Percentiles rank a stretch among this genome's conserved stretches.
These are phyloP conservation scores for Tagetes erecta DNA, from an alignment of 129 eudicot genomes.

Conservation along the genomic window DNA sequence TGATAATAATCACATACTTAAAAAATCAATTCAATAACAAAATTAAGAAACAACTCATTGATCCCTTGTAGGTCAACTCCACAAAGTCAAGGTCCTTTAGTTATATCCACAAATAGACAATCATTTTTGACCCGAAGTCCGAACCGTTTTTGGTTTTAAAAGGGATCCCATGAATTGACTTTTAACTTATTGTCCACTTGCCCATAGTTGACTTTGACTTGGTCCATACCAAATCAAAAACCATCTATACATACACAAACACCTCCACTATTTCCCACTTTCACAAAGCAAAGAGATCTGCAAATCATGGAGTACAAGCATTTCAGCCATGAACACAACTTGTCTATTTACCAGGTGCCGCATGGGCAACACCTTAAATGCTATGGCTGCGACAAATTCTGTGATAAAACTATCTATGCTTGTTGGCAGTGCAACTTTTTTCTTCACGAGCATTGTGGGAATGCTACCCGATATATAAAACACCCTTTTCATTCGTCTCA, in stretches of 20 bases:
- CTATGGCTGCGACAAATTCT: conserved; percentile 54
- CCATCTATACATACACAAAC: not conserved
- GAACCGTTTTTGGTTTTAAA: conserved; percentile 8
- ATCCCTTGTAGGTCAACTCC: conserved; percentile 18
- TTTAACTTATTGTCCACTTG: conserved; percentile 25
- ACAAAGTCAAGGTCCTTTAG: conserved; percentile 1
- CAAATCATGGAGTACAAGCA: conserved; percentile 67
- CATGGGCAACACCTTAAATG: conserved; percentile 48
- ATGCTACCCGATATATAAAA: conserved; percentile 51
- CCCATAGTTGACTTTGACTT: conserved; percentile 34
- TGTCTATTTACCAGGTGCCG: conserved; percentile 51
- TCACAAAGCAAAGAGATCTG: conserved; percentile 12
- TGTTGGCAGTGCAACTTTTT: conserved; percentile 65
- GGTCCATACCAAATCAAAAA: conserved; percentile 21
- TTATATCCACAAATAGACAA: conserved; percentile 12
- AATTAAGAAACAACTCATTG: conserved; percentile 19
- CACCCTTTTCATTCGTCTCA: conserved; percentile 57
- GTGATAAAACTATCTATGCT: conserved; percentile 42
- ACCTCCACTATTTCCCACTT: not conserved
- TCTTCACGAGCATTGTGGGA: conserved; percentile 75
- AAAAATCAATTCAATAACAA: not conserved
- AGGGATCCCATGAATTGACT: conserved; percentile 26
- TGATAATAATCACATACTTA: not conserved
- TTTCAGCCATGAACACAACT: conserved; percentile 66
- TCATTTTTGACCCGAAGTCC: conserved; percentile 12